Conservation (phyloP, 2,329 filamentous ascomycete genomes). For the Arthrobotrys sinensis region DNA sequence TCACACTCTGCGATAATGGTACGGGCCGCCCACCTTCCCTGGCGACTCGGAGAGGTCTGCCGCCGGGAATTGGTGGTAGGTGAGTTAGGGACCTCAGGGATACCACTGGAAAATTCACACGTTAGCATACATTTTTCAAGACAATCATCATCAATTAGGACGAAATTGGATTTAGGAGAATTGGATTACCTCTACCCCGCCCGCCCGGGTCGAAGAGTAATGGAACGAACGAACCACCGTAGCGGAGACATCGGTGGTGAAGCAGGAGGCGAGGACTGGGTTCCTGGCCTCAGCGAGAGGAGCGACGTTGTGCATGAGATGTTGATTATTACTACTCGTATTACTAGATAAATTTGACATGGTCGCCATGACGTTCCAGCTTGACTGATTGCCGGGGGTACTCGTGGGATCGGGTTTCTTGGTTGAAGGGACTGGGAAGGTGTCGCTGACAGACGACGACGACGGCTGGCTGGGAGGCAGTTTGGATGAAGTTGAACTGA, state of each 20-base stretch:
- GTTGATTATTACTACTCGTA: conserved; percentile 81
- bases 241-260: conserved; percentile 80
- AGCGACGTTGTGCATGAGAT: conserved; percentile 73
- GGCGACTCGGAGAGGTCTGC: conserved; percentile 71
- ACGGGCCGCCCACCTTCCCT: conserved; percentile 89
- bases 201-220: conserved; percentile 93
- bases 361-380: conserved; percentile 57
- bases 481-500: conserved; percentile 1
- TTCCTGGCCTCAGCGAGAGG: conserved; percentile 71
- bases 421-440: conserved; percentile 42
- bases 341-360: conserved; percentile 80
- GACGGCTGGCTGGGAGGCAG: conserved; percentile 27
- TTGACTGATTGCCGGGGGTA: conserved; percentile 58
- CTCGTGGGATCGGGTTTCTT: conserved; percentile 58
- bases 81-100: conserved; percentile 72
- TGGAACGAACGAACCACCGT: conserved; percentile 85
- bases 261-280: conserved; percentile 92
- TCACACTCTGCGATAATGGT: conserved; percentile 99
- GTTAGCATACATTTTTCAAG: conserved; percentile 66
- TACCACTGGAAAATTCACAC: conserved; percentile 77
- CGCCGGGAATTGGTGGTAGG: conserved; percentile 67
- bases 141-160: conserved; percentile 44
- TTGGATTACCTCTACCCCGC: conserved; percentile 73
- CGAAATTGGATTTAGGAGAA: conserved; percentile 59
- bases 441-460: conserved; percentile 57